Evolutionary conservation across 495 filamentous ascomycete genomes (phyloP), one percentile per base, ranked within the genome.

Genomic region (Lophiostoma macrostomum): DNA sequence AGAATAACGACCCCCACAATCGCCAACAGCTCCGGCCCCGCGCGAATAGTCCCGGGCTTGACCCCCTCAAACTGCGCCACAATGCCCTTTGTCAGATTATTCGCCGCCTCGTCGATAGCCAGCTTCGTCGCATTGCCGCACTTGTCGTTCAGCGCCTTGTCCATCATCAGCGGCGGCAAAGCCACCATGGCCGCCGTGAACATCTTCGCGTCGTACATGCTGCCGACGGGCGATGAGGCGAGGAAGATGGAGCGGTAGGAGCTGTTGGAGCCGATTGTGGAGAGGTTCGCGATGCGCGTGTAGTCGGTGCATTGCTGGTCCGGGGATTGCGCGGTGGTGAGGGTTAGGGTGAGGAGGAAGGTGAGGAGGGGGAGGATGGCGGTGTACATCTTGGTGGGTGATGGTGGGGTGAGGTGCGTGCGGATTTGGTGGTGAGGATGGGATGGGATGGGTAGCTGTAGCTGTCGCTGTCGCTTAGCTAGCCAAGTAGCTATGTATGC

Each of bases 171-270:
- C 1, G 39, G 32, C n/a, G 62, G 55, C 1, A 71, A 36, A 53
- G 64, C 61, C 8, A 45, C 51, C 16, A 48, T 51, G 27, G 68
- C 60, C 6, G 50, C 47, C 37, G 70, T 61, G 4, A 73, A 38
- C 47, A 73, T 67, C 8, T 18, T 31, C 14, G 48, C 47, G 20
- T 68, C 50, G 24, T 50, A 31, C 34, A 64, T 59, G 13, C 65
- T 67, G 27, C 70, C 70, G 28, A 63, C 23, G 14, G 50, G 50
- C 13, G 67, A 65, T 5, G 61, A 53, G 22, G 62, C 63, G 18
- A 68, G 32, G 67, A 64, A 72, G 6, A 67, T 62, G 8, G 59
- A 48, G 36, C 69, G 69, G 35, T 65, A 69, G 36, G 69, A 65
- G 30, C 56, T 48, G 61, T 71, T 72, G 37, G 51, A 18, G 37